Percentiles rank a stretch among this genome's conserved stretches.
These are phyloP conservation scores for Podaxis pistillaris DNA, from an alignment of 768 basidiomycete genomes.

Conservation along the genomic window DNA sequence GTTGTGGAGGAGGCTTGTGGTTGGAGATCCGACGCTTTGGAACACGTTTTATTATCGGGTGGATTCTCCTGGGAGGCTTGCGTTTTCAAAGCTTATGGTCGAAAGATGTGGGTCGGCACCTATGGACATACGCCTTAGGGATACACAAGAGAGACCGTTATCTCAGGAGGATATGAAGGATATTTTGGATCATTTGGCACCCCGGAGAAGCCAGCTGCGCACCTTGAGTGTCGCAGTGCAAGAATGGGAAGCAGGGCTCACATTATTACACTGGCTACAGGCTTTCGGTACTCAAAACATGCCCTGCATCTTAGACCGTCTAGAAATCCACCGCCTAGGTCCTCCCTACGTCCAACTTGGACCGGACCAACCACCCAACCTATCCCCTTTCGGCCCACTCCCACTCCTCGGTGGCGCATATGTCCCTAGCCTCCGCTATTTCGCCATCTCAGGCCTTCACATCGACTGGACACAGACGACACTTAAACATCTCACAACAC, in stretches of 20 bases:
- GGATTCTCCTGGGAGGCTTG: constrained; percentile 33
- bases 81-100: constrained; percentile 57
- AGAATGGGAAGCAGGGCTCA: constrained; percentile 51
- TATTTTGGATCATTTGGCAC: constrained; percentile 51
- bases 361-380: constrained; percentile 32
- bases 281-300: constrained; percentile 29
- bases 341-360: constrained; percentile 45
- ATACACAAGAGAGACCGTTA: constrained; percentile 31
- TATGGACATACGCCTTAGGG: constrained; percentile 64
- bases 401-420: constrained; percentile 51
- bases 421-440: constrained; percentile 43
- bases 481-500: constrained; percentile 53
- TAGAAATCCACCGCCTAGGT: constrained; percentile 65
- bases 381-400: constrained; percentile 28
- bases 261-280: constrained; percentile 49
- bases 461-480: constrained; percentile 55
- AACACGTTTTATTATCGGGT: constrained; percentile 61
- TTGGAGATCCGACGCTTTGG: constrained; percentile 55
- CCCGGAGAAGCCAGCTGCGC: constrained; percentile 55
- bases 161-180: constrained; percentile 40
- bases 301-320: constrained; percentile 50
- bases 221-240: constrained; percentile 58
- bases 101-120: constrained; percentile 52
- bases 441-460: constrained; percentile 58
- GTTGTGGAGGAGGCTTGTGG: constrained; percentile 49